Conservation (phyloP, 164 flowering plant genomes). For the Aristolochia contorta region DNA sequence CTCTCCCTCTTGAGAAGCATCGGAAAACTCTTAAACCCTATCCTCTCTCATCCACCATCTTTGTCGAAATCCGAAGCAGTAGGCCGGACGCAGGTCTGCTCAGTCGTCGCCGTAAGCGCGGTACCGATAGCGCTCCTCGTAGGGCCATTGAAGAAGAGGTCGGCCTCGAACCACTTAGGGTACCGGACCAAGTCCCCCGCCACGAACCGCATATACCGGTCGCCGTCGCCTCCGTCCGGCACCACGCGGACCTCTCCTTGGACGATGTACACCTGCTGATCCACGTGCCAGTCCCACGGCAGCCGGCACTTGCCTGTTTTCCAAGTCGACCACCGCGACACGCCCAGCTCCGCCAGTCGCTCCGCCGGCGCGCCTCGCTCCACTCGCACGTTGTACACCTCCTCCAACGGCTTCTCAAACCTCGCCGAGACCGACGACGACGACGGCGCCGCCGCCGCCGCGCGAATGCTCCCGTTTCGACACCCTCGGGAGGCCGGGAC, state of each 20-base stretch:
- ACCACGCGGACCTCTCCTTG: constrained; percentile 84
- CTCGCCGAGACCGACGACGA: constrained; percentile 23
- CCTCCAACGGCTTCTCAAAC: constrained; percentile 60
- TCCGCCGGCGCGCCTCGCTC: constrained; percentile 47
- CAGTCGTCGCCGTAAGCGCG: constrained; percentile 72
- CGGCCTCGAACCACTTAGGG: constrained; percentile 94
- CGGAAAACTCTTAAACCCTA: not conserved
- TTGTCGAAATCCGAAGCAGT: not conserved
- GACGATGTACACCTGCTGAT: constrained; percentile 74
- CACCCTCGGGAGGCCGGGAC: not conserved
- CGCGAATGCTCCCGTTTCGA: not conserved
- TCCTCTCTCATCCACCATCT: not conserved
- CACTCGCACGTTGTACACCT: constrained; percentile 56
- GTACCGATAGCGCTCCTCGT: constrained; percentile 72
- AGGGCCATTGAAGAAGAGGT: constrained; percentile 71
- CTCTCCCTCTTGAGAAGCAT: no score
- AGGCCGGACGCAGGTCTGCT: not conserved
- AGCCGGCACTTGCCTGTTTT: constrained; percentile 65
- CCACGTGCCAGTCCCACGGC: constrained; percentile 92
- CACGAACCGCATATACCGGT: constrained; percentile 42
- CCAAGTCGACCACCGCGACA: constrained; percentile 74
- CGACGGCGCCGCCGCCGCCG: no score
- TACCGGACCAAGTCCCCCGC: constrained; percentile 81
- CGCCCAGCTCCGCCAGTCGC: constrained; percentile 56
- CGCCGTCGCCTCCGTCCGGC: constrained; percentile 57